These are phyloP conservation scores for Lithohypha guttulata DNA, from an alignment of 2,329 filamentous ascomycete species.

Conservation along the genomic window DNA sequence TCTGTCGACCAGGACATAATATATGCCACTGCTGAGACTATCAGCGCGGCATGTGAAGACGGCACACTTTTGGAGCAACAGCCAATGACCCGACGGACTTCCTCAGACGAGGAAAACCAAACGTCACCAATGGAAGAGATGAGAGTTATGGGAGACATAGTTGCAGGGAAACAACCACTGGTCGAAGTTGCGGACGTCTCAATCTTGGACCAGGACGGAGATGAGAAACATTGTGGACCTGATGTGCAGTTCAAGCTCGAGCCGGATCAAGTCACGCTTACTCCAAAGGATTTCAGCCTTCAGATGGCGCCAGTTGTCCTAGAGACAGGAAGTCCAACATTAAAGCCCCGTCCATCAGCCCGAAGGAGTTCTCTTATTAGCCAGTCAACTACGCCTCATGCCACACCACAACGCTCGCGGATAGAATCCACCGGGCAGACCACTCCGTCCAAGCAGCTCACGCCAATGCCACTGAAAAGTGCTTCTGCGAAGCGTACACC, in stretches of 20 bases:
- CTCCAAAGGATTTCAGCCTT: conserved; percentile 7
- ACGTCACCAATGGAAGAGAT: not conserved
- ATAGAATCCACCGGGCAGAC: conserved; percentile 24
- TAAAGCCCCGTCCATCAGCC: conserved; percentile 37
- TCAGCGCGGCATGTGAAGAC: no score
- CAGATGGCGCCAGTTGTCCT: conserved; percentile 31
- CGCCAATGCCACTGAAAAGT: conserved; percentile 35
- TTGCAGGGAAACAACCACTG: not conserved
- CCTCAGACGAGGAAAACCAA: not conserved
- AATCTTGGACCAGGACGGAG: no score
- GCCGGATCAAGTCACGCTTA: conserved; percentile 15
- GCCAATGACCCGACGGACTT: not conserved
- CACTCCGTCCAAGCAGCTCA: conserved; percentile 32
- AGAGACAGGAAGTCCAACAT: conserved; percentile 44
- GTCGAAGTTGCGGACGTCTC: no score
- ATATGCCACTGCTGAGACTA: no score
- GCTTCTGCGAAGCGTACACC: conserved; percentile 43
- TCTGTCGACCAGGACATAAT: no score
- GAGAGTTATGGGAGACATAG: not conserved
- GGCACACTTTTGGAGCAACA: no score
- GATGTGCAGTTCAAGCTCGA: conserved; percentile 23
- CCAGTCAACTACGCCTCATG: conserved; percentile 28
- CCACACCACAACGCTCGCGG: conserved; percentile 21
- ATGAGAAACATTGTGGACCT: no score
- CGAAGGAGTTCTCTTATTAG: conserved; percentile 37